Percentiles rank a stretch among this genome's conserved stretches.
Conservation (phyloP, 805 yeast species). For the Starmera quercuum region DNA sequence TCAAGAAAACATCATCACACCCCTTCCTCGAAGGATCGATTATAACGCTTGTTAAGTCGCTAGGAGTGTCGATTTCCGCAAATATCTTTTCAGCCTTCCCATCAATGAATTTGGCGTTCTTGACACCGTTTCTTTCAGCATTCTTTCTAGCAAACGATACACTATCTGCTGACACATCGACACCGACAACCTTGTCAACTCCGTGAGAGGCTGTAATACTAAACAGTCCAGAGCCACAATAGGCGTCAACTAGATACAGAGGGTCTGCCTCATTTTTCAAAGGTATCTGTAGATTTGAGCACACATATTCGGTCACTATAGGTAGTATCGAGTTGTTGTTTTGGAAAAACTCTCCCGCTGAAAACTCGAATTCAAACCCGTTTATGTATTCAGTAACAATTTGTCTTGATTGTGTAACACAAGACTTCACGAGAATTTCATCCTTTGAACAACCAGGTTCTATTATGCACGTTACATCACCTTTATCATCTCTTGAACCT, state of each 20-base stretch:
- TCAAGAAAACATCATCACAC: conserved; percentile 80
- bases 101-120: conserved; percentile 75
- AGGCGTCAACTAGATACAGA: conserved; percentile 81
- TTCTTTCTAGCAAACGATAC: conserved; percentile 81
- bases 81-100: conserved; percentile 93
- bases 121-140: conserved; percentile 66
- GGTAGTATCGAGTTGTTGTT: conserved; percentile 91
- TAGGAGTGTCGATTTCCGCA: conserved; percentile 68
- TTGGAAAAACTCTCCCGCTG: conserved; percentile 95
- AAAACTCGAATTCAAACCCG: conserved; percentile 75
- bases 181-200: conserved; percentile 85
- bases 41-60: conserved; percentile 75
- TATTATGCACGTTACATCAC: conserved; percentile 29
- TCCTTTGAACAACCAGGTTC: conserved; percentile 21
- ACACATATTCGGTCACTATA: conserved; percentile 71
- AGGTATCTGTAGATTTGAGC: conserved; percentile 50
- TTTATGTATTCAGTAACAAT: conserved; percentile 71
- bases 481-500: conserved; percentile 37
- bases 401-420: conserved; percentile 72
- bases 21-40: conserved; percentile 98
- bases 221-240: conserved; percentile 94
- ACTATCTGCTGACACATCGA: conserved; percentile 87
- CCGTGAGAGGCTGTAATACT: conserved; percentile 77
- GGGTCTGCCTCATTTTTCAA: conserved; percentile 34
- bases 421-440: conserved; percentile 46